Conservation (phyloP, 164 flowering plant species). For the Piper longum region DNA sequence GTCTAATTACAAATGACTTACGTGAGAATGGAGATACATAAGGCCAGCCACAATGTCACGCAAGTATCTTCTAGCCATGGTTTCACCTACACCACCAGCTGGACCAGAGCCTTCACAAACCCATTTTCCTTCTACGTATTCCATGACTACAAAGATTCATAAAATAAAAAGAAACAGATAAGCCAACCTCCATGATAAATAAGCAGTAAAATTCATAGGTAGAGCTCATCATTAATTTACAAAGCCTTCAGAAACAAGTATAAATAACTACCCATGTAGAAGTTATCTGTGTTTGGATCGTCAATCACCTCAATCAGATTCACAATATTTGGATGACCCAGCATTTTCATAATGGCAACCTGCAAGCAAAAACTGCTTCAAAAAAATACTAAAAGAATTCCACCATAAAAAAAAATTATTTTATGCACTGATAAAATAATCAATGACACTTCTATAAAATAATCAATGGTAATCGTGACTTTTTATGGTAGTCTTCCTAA, state of each 20-base stretch:
- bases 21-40: constrained; percentile 93
- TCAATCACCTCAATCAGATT: constrained; percentile 96
- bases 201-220: no score
- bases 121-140: constrained; percentile 89
- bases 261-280: constrained; percentile 80
- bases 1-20: constrained; percentile 20
- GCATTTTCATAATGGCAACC: constrained; percentile 89
- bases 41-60: constrained; percentile 86
- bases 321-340: constrained; percentile 92
- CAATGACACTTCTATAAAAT: background rate
- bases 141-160: constrained; percentile 48
- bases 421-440: no score
- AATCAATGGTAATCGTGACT: no score
- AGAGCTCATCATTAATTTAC: background rate
- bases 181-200: background rate
- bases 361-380: constrained; percentile 11
- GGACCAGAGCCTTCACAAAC: constrained; percentile 57
- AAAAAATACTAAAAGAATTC: background rate
- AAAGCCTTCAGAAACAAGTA: background rate
- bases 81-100: constrained; percentile 50
- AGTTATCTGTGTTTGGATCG: constrained; percentile 83
- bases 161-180: background rate
- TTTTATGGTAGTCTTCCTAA: no score
- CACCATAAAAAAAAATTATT: background rate
- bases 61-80: constrained; percentile 52